Base-by-base conservation (phyloP, 202 grass and related monocot species). In the Eragrostis tef region DNA sequence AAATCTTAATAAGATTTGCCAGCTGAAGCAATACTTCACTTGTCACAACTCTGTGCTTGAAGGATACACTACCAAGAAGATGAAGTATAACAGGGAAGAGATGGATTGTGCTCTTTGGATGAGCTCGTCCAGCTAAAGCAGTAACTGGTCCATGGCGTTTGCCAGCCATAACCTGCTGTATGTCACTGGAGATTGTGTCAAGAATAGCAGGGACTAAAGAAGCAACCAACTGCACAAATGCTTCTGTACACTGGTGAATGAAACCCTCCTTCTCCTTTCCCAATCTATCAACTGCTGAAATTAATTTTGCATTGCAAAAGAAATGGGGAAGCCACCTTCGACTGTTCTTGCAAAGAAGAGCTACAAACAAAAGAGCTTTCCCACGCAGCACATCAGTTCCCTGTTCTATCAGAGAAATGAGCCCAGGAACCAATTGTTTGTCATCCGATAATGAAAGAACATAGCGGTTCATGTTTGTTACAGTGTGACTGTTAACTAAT, bases 301-400 rank as follows among this genome's bases (percentile, higher is more conserved):
- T 88, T 69, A 93, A 70, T 80, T 98, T 98, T 48, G 80, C 77
- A 73, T 87, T 98, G 71, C 92, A 87, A 84, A 98, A 82, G 79
- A 98, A 98, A 81, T 90, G 87, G 44, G 92, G 90, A 83, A 98
- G 89, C 96, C 90, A 98, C 73, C 87, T 91, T 85, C 85, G 91
- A 74, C 90, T 98, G 80, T 91, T 91, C 70, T 93, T 95, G 80
- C 90, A 98, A 77, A 98, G 88, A 90, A 95, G 92, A 86, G 90
- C 92, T 71, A 87, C 84, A 85, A 95, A 91, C 60, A 95, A 14
- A 68, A 98, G 90, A 20, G 90, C 50, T 93, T 98, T 98, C 50
- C 95, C 95, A 51, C 95, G 90, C 49, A 98, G 85, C 73, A 91
- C 19, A 90, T 98, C 95, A 71, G 57, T 90, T 75, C 90, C 92